Evolutionary conservation across 352 stramenopile genomes (phyloP).

Genomic region (Phytophthora pseudosyringae): DNA sequence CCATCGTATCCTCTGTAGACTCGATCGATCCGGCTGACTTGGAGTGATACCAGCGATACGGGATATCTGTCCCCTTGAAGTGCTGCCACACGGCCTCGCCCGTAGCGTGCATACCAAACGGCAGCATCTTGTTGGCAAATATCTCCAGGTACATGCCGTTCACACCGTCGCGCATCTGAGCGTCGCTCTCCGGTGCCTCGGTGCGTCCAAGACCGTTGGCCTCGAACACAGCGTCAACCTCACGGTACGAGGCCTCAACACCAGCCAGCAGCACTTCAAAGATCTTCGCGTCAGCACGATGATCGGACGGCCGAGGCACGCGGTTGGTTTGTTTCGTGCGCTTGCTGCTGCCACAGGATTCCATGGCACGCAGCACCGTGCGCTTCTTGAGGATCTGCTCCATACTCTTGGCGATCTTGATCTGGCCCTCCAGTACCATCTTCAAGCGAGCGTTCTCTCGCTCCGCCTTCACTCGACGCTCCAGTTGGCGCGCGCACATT

Average conservation of each 20-base stretch:
- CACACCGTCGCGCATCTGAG: slow-evolving; percentile 36
- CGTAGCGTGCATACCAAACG: slow-evolving; percentile 46
- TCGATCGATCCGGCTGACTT: slow-evolving; percentile 34
- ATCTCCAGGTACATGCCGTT: slow-evolving; percentile 41
- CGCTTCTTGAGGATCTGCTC: slow-evolving; percentile 44
- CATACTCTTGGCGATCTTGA: slow-evolving; percentile 51
- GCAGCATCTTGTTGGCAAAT: slow-evolving; percentile 46
- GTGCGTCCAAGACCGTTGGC: slow-evolving; percentile 40
- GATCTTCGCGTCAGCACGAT: slow-evolving; percentile 29
- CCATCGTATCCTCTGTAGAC: slow-evolving; percentile 42
- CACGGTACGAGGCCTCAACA: slow-evolving; percentile 34
- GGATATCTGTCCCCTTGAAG: slow-evolving; percentile 43
- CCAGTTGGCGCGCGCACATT: slow-evolving; percentile 36
- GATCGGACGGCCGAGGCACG: slow-evolving; percentile 22
- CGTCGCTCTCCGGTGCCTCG: slow-evolving; percentile 34
- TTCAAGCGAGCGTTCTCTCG: slow-evolving; percentile 45
- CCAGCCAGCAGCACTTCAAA: slow-evolving; percentile 37
- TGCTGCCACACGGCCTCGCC: slow-evolving; percentile 46
- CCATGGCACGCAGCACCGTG: slow-evolving; percentile 34
- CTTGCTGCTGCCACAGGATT: slow-evolving; percentile 38
- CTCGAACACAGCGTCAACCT: slow-evolving; percentile 40
- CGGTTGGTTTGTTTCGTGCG: slow-evolving; percentile 37
- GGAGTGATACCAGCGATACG: slow-evolving; percentile 37
- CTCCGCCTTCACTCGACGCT: slow-evolving; percentile 40
- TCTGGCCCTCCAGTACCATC: slow-evolving; percentile 42